Conservation (phyloP, 2,329 filamentous ascomycete genomes). For the Huntiella decipiens region DNA sequence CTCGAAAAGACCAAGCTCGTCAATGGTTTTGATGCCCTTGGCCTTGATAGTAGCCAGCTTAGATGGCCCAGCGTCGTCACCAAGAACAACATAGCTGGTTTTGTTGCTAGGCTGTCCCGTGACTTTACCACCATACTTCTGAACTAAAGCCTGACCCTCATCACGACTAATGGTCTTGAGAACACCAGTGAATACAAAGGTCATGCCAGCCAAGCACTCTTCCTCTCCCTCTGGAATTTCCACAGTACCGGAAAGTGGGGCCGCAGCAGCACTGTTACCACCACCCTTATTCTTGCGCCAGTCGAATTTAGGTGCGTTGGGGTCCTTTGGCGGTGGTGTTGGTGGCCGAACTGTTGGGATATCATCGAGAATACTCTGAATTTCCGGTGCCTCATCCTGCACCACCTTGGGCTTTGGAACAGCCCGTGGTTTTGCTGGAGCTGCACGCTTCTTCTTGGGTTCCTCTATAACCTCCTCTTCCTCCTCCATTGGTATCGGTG, state of each 20-base stretch:
- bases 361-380: constrained; percentile 66
- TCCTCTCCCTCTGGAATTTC: constrained; percentile 70
- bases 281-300: constrained; percentile 46
- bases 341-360: constrained; percentile 71
- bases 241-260: constrained; percentile 40
- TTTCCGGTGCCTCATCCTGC: constrained; percentile 48
- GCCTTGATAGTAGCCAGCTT: constrained; percentile 76
- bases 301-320: constrained; percentile 53
- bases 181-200: constrained; percentile 89
- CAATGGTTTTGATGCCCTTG: constrained; percentile 71
- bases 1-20: constrained; percentile 79
- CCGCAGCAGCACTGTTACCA: constrained; percentile 39
- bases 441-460: constrained; percentile 42
- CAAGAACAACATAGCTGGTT: constrained; percentile 84
- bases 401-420: constrained; percentile 41
- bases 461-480: constrained; percentile 37
- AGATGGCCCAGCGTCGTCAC: constrained; percentile 77
- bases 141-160: constrained; percentile 70
- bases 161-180: constrained; percentile 65
- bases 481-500: constrained; percentile 28
- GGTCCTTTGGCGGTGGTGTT: constrained; percentile 57
- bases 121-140: constrained; percentile 85
- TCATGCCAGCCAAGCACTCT: constrained; percentile 75
- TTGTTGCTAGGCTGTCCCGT: constrained; percentile 73
- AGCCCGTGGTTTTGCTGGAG: constrained; percentile 38